Conservation (phyloP, 768 basidiomycete genomes). For the Boletus vinaceobasis region DNA sequence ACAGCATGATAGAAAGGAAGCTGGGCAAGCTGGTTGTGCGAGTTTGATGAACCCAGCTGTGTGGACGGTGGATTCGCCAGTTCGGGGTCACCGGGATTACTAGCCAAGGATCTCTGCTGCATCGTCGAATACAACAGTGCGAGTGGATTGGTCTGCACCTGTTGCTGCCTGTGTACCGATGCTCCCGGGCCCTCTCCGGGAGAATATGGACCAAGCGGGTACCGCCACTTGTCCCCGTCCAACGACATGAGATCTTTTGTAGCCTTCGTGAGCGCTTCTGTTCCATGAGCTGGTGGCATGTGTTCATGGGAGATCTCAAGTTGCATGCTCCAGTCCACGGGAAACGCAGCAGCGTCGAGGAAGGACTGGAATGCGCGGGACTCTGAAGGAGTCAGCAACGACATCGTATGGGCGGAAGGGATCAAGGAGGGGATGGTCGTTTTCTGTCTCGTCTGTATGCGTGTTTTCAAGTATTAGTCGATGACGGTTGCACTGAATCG, state of each 20-base stretch:
- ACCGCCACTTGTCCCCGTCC: conserved; percentile 43
- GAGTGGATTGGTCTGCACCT: conserved; percentile 16
- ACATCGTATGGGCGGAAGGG: conserved; percentile 36
- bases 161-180: conserved; percentile 14
- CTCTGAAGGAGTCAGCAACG: conserved; percentile 65
- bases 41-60: background rate
- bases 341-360: conserved; percentile 45
- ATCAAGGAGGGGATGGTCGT: background rate
- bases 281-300: conserved; percentile 50
- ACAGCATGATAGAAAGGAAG: conserved; percentile 19
- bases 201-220: conserved; percentile 20
- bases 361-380: conserved; percentile 68
- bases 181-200: conserved; percentile 5
- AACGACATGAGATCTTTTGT: conserved; percentile 83
- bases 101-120: conserved; percentile 12
- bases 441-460: background rate
- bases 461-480: background rate
- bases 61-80: conserved; percentile 4
- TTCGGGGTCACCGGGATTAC: conserved; percentile 8
- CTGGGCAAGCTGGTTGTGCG: conserved; percentile 8
- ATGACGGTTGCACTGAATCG: conserved; percentile 15
- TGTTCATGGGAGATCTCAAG: conserved; percentile 40
- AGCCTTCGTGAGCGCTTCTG: conserved; percentile 68
- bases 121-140: conserved; percentile 17
- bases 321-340: conserved; percentile 48